A percentile compares a stretch with the other conserved stretches of the same genome.
Evolutionary conservation across 2,329 filamentous ascomycete genomes (phyloP).

Genomic region (Elsinoe arachidis): DNA sequence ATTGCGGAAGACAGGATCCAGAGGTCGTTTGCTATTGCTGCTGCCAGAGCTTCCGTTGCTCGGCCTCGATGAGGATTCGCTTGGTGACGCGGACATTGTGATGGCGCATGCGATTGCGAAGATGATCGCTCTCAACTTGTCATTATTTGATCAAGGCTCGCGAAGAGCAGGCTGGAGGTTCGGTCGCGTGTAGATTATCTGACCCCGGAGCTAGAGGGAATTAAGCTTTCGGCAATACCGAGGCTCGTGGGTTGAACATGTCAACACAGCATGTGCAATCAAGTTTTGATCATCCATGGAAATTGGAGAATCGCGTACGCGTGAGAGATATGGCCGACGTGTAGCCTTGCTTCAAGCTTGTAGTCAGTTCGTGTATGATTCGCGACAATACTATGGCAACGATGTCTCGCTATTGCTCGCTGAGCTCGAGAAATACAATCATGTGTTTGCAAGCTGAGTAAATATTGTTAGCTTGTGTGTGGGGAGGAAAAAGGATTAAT

Average conservation of each 20-base stretch:
- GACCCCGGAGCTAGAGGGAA: not conserved
- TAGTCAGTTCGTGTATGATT: not conserved
- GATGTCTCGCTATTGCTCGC: too few species aligned
- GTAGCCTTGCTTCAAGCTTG: too few species aligned
- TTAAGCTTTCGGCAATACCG: constrained; percentile 7
- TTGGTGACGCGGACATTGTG: constrained; percentile 4
- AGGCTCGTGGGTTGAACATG: not conserved
- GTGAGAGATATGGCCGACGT: not conserved
- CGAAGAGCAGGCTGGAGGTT: not conserved
- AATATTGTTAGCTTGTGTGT: too few species aligned
- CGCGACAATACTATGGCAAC: not conserved
- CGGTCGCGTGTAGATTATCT: not conserved
- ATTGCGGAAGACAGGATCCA: constrained; percentile 72
- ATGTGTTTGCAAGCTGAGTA: too few species aligned
- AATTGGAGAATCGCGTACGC: not conserved
- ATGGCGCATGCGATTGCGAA: not conserved
- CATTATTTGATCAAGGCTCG: not conserved
- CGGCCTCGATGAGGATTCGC: not conserved
- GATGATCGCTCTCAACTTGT: not conserved
- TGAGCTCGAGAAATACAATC: too few species aligned
- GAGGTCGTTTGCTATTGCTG: constrained; percentile 14
- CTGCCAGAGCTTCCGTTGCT: constrained; percentile 1
- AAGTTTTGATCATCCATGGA: not conserved
- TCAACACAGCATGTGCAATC: not conserved
- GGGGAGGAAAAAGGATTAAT: too few species aligned